These are phyloP conservation scores for Sicyos baderoa DNA, from an alignment of 306 rosid genomes.

Conservation along the genomic window DNA sequence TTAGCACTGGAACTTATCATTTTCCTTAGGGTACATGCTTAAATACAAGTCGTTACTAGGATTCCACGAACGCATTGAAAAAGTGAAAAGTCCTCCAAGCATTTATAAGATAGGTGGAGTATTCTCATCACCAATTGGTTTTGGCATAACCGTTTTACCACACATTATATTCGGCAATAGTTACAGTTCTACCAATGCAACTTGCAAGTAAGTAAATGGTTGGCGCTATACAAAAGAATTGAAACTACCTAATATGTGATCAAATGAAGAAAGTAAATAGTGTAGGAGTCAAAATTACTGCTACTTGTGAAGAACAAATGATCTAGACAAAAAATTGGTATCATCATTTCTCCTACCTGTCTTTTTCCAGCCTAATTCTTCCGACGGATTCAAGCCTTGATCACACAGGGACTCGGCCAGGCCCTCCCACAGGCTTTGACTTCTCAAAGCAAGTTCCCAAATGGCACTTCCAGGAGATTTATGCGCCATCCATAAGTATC, in stretches of 20 bases:
- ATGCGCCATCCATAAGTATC: constrained; percentile 77
- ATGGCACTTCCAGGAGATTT: constrained; percentile 53
- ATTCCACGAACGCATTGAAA: too few species aligned
- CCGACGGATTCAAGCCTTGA: constrained; percentile 62
- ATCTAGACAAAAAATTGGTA: neutral
- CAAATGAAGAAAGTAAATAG: neutral
- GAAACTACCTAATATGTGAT: neutral
- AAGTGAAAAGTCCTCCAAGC: too few species aligned
- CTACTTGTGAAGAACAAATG: neutral
- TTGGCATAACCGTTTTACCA: too few species aligned
- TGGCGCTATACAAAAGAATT: neutral
- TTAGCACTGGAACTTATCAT: neutral
- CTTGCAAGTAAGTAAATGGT: neutral
- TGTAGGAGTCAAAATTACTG: too few species aligned
- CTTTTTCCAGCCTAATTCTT: constrained; percentile 69
- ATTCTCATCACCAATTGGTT: too few species aligned
- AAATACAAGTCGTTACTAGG: too few species aligned
- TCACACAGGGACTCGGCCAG: constrained; percentile 44
- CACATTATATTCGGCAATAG: neutral
- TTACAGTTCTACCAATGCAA: neutral
- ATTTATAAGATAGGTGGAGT: too few species aligned
- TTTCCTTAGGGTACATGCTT: neutral
- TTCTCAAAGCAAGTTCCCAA: constrained; percentile 72
- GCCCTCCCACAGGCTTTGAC: constrained; percentile 58
- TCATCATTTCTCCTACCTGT: constrained; percentile 38